A percentile compares a stretch with the other conserved stretches of the same genome.
Conservation (phyloP, 1,139 yeast genomes). For the Lodderomyces pseudojiufengensis region DNA sequence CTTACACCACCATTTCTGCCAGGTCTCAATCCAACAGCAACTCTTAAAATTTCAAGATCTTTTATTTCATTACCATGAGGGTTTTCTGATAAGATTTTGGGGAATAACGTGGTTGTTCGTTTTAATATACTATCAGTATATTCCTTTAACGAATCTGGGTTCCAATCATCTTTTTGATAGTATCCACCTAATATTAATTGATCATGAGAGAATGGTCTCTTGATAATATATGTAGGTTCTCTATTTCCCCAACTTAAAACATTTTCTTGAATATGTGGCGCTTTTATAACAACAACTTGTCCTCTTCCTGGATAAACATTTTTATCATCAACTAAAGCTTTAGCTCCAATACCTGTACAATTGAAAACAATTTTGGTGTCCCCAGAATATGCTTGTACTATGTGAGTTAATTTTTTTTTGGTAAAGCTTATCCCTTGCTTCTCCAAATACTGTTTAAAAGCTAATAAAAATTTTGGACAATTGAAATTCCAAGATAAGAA, state of each 20-base stretch:
- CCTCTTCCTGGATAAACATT: conserved; percentile 63
- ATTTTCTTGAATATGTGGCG: conserved; percentile 52
- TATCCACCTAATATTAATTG: conserved; percentile 69
- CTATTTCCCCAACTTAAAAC: conserved; percentile 49
- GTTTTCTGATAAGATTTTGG: conserved; percentile 45
- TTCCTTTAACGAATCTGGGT: conserved; percentile 48
- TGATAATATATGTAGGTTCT: conserved; percentile 62
- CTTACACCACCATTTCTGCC: conserved; percentile 66
- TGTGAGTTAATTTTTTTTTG: conserved; percentile 44
- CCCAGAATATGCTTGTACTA: conserved; percentile 48
- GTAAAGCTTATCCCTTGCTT: conserved; percentile 48
- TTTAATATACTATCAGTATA: conserved; percentile 57
- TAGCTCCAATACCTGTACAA: conserved; percentile 68
- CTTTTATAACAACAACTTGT: conserved; percentile 60
- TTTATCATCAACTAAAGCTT: conserved; percentile 46
- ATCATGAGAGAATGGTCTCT: conserved; percentile 60
- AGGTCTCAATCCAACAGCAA: conserved; percentile 68
- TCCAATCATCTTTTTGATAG: conserved; percentile 55
- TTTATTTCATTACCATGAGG: conserved; percentile 16
- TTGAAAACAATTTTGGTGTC: conserved; percentile 53
- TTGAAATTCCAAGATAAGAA: conserved; percentile 65
- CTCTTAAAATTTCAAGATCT: conserved; percentile 46
- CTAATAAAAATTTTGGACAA: conserved; percentile 54
- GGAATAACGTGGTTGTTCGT: conserved; percentile 52
- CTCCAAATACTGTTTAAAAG: conserved; percentile 39